These are phyloP conservation scores for Suhomyces bribrorum DNA, from an alignment of 1,139 yeast species.

Conservation along the genomic window DNA sequence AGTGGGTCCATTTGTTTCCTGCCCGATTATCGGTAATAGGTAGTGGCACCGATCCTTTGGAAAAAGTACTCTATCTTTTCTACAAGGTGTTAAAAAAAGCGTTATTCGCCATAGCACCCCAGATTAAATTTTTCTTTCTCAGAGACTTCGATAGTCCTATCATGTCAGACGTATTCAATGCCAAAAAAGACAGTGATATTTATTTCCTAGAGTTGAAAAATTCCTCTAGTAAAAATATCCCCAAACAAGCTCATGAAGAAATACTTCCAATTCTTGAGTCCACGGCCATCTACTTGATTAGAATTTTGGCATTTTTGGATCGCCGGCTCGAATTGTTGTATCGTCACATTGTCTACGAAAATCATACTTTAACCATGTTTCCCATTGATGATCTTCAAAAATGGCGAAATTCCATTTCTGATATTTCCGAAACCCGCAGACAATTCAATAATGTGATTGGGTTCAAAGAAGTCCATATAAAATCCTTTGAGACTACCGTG, in stretches of 20 bases:
- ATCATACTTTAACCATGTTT: constrained; percentile 24
- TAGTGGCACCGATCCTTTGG: constrained; percentile 30
- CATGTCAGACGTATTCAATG: constrained; percentile 40
- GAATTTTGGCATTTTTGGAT: constrained; percentile 35
- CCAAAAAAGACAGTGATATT: constrained; percentile 30
- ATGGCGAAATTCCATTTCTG: constrained; percentile 32
- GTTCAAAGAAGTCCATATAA: constrained; percentile 30
- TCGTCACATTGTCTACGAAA: constrained; percentile 31
- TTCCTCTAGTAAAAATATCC: constrained; percentile 18
- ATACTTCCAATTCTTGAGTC: constrained; percentile 24
- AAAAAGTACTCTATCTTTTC: constrained; percentile 36
- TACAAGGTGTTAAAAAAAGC: constrained; percentile 39
- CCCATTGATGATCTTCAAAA: constrained; percentile 33
- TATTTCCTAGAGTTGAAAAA: constrained; percentile 22
- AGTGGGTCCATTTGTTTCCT: constrained; percentile 44
- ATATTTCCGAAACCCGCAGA: constrained; percentile 27
- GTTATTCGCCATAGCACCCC: constrained; percentile 42
- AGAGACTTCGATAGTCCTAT: constrained; percentile 48
- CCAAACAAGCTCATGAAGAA: constrained; percentile 20
- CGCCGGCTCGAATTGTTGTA: constrained; percentile 28
- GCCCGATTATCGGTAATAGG: constrained; percentile 28
- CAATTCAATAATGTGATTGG: constrained; percentile 29
- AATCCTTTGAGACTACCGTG: constrained; percentile 27
- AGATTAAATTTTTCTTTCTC: constrained; percentile 42
- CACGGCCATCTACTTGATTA: constrained; percentile 34